phyloP scores from a whole-genome alignment of 345 rosid species.

The Hevea brasiliensis region DNA sequence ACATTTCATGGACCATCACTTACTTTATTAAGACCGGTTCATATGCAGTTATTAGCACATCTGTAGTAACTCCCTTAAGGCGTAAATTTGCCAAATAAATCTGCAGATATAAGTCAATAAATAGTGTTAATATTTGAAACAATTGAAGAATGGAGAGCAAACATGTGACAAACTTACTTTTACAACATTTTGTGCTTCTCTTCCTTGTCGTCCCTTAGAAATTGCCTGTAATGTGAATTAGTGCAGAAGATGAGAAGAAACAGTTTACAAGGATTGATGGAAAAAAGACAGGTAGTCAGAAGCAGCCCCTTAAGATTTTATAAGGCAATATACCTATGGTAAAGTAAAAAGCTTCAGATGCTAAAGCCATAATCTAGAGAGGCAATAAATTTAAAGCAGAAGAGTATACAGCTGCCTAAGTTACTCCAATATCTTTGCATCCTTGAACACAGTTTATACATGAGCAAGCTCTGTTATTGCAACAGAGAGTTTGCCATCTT shows the following conservation, averaged over 20 bases:
- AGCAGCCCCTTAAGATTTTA: not conserved
- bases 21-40: conserved; percentile 73
- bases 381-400: not conserved
- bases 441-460: not conserved
- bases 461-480: not conserved
- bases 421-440: not conserved
- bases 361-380: not conserved
- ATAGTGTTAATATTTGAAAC: conserved; percentile 12
- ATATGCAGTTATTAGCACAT: conserved; percentile 66
- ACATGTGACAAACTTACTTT: conserved; percentile 39
- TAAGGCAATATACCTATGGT: not conserved
- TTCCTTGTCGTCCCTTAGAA: conserved; percentile 90
- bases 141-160: conserved; percentile 2
- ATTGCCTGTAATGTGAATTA: conserved; percentile 44
- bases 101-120: conserved; percentile 33
- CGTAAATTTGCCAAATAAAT: conserved; percentile 80
- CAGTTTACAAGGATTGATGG: not conserved
- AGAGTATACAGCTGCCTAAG: not conserved
- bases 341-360: not conserved
- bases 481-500: not conserved
- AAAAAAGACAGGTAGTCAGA: not conserved
- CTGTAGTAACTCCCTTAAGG: conserved; percentile 73
- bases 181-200: conserved; percentile 81
- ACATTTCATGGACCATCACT: conserved; percentile 19
- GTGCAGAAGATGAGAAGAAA: conserved; percentile 3